These are phyloP conservation scores for Phytomonas francai DNA, from an alignment of 208 protist genomes.

Conservation along the genomic window DNA sequence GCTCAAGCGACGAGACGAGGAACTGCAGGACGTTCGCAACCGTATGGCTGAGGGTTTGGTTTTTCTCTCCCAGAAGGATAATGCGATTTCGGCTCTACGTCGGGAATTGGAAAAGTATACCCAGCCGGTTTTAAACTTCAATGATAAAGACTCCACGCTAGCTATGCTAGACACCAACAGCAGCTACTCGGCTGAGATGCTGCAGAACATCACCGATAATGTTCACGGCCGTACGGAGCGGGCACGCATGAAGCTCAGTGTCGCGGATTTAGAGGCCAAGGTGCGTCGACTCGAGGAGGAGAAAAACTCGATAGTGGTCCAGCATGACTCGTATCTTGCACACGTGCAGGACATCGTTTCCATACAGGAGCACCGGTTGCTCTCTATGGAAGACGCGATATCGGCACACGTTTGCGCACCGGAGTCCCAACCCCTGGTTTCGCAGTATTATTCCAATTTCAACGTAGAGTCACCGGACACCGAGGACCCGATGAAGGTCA, in stretches of 20 bases:
- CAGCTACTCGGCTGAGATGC: slow-evolving; percentile 45
- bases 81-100: slow-evolving; percentile 54
- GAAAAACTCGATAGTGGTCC: slow-evolving; percentile 50
- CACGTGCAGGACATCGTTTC: slow-evolving; percentile 45
- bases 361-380: slow-evolving; percentile 30
- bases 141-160: not conserved
- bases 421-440: slow-evolving; percentile 33
- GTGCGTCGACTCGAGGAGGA: slow-evolving; percentile 40
- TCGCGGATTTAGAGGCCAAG: slow-evolving; percentile 51
- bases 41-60: slow-evolving; percentile 69
- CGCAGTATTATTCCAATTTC: not conserved
- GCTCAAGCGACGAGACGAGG: slow-evolving; percentile 52
- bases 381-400: slow-evolving; percentile 52
- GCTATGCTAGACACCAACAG: slow-evolving; percentile 6
- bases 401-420: slow-evolving; percentile 39
- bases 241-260: slow-evolving; percentile 58
- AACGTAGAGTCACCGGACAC: not conserved
- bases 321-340: slow-evolving; percentile 69
- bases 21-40: slow-evolving; percentile 52
- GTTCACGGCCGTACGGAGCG: slow-evolving; percentile 64
- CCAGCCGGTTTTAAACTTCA: not conserved
- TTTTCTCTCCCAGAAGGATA: slow-evolving; percentile 69
- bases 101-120: slow-evolving; percentile 37
- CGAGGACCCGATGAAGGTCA: not conserved
- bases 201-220: slow-evolving; percentile 56